Evolutionary conservation across 805 yeast genomes (phyloP).

Genomic region (Suhomyces sp.): DNA sequence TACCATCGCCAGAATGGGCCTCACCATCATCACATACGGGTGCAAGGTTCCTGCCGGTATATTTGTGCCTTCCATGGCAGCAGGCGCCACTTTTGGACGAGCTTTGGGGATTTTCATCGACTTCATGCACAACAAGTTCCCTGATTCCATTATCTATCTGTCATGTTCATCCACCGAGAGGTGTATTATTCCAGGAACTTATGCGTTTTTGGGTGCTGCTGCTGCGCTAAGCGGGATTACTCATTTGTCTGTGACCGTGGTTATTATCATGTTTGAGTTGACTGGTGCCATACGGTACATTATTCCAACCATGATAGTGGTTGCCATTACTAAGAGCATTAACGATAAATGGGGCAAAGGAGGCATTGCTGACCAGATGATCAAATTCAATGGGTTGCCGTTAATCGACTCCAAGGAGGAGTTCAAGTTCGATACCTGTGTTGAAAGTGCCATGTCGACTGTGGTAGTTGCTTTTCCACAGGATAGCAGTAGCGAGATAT

Average conservation of each 20-base stretch:
- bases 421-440: slow-evolving; percentile 44
- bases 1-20: slow-evolving; percentile 61
- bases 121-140: slow-evolving; percentile 25
- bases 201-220: slow-evolving; percentile 94
- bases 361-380: slow-evolving; percentile 96
- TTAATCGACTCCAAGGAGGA: slow-evolving; percentile 71
- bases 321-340: slow-evolving; percentile 81
- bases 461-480: slow-evolving; percentile 36
- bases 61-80: slow-evolving; percentile 94
- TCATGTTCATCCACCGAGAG: slow-evolving; percentile 28
- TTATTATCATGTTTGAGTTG: slow-evolving; percentile 75
- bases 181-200: slow-evolving; percentile 90
- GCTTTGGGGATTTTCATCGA: slow-evolving; percentile 76
- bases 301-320: slow-evolving; percentile 94
- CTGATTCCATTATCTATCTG: slow-evolving; percentile 33
- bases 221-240: slow-evolving; percentile 94
- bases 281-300: slow-evolving; percentile 93
- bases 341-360: slow-evolving; percentile 70
- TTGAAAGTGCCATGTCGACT: slow-evolving; percentile 63
- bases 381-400: slow-evolving; percentile 83
- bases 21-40: slow-evolving; percentile 86
- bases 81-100: slow-evolving; percentile 93
- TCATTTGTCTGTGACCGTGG: slow-evolving; percentile 87
- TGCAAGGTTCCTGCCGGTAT: slow-evolving; percentile 97
- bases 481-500: slow-evolving; percentile 23